Evolutionary conservation across 2,329 filamentous ascomycete genomes (phyloP), one percentile per base, ranked within the genome.

Genomic region (Lasiodiplodia gonubiensis): DNA sequence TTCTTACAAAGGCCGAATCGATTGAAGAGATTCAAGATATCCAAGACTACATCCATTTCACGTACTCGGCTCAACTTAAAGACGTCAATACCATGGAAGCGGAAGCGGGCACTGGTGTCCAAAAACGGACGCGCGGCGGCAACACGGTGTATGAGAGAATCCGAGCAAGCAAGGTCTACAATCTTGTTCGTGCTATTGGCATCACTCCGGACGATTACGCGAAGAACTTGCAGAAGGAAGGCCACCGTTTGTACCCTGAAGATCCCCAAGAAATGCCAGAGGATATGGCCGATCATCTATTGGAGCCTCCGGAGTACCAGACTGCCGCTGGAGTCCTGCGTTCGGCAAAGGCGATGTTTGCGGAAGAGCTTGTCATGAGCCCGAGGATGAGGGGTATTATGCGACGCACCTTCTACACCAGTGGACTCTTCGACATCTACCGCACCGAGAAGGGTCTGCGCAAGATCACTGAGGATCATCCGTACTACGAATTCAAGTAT

Each of bases 401-500:
- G 80, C 87, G 95, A 61, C 87, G 89, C 72, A 89, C 89, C 59
- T 97, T 92, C 79, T 98, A 97, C 75, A 87, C 89, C 75, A 90
- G 90, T 71, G 93, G 93, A 27, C 86, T 92, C 67, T 89, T 99
- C 69, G 93, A 94, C 81, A 97, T 94, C 77, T 88, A 88, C 69
- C 89, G 95, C 66, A 99, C 95, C 0, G 94, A 98, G 69, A 99
- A 98, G 80, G 95, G 95, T 33, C 83, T 97, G 64, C 91, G 92
- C 67, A 92, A 92, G 75, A 98, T 99, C 72, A 94, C 97, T 73
- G 94, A 98, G 69, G 89, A 95, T 27, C 94, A 98, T 74, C 93
- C 93, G 0, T 98, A 96, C 79, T 98, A 98, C 77, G 95, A 98
- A 79, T 92, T 99, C 83, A 97, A 99, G 79, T 99, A 99, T 73